A percentile compares a stretch with the other conserved stretches of the same genome.
phyloP scores from a whole-genome alignment of 352 stramenopile species.

The Globisporangium acanthophoron region DNA sequence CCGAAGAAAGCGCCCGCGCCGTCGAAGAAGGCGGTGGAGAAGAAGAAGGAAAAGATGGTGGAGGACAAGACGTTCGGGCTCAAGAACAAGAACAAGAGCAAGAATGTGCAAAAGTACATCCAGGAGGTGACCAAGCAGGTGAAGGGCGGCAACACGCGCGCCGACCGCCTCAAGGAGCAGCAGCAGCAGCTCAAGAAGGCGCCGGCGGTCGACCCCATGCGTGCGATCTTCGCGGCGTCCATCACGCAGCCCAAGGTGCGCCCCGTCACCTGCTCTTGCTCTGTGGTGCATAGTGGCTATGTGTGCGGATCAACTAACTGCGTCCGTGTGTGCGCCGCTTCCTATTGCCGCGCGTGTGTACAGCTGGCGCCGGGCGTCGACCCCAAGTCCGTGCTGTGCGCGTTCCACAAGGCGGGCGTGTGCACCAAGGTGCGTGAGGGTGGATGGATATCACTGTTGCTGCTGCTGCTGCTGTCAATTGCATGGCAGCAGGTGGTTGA shows the following conservation, averaged over 20 bases:
- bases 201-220: conserved; percentile 76
- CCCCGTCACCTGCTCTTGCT: not conserved
- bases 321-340: not conserved
- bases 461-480: not conserved
- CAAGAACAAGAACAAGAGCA: conserved; percentile 99
- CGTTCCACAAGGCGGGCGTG: conserved; percentile 86
- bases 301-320: not conserved
- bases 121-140: conserved; percentile 88
- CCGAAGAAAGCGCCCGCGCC: conserved; percentile 62
- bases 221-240: conserved; percentile 76
- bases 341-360: conserved; percentile 1
- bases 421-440: conserved; percentile 64
- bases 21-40: conserved; percentile 88
- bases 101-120: conserved; percentile 94
- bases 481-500: not conserved
- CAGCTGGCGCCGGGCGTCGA: conserved; percentile 84
- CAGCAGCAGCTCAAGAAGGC: conserved; percentile 74
- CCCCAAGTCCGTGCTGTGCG: conserved; percentile 85
- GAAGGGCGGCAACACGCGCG: conserved; percentile 72
- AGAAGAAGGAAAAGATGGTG: conserved; percentile 91
- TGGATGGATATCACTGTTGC: not conserved
- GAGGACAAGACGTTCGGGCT: conserved; percentile 99
- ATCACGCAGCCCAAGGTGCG: conserved; percentile 84
- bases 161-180: conserved; percentile 72
- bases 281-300: not conserved